These are phyloP conservation scores for Chamaecrista fasciculata DNA, from an alignment of 306 rosid genomes.

Conservation along the genomic window DNA sequence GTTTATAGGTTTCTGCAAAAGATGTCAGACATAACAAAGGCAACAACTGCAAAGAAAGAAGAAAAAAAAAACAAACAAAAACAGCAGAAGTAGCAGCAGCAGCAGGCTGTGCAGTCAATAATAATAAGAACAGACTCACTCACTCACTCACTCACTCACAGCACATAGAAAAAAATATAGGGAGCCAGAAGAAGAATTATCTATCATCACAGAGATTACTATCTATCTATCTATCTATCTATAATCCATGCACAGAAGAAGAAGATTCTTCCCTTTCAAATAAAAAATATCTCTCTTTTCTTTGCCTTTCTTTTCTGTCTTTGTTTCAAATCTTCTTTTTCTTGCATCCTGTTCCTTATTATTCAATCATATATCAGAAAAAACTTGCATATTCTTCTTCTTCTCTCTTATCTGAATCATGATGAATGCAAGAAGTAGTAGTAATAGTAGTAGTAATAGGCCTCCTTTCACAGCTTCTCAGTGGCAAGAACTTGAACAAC, in stretches of 20 bases:
- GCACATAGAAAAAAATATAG: constrained; percentile 38
- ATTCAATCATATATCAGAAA: not conserved
- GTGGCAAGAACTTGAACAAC: constrained; percentile 99
- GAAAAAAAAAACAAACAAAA: constrained; percentile 40
- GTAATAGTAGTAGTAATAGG: constrained; percentile 57
- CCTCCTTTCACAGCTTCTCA: constrained; percentile 83
- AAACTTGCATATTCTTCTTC: not conserved
- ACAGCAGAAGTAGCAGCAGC: constrained; percentile 42
- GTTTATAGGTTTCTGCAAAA: constrained; percentile 54
- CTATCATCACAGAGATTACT: constrained; percentile 46
- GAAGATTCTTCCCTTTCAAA: constrained; percentile 42
- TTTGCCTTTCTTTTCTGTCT: constrained; percentile 11
- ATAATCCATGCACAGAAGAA: constrained; percentile 53
- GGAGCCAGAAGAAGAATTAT: constrained; percentile 37
- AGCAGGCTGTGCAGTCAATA: constrained; percentile 67
- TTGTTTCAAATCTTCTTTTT: constrained; percentile 22
- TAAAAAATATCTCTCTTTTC: not conserved
- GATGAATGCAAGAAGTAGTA: constrained; percentile 51
- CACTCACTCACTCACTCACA: constrained; percentile 48
- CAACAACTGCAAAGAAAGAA: constrained; percentile 57
- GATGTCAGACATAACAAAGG: constrained; percentile 73
- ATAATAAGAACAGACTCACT: constrained; percentile 67
- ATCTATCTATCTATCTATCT: not conserved
- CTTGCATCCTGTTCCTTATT: not conserved
- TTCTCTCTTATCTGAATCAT: constrained; percentile 8